Base-by-base conservation (phyloP, 2,329 filamentous ascomycete genomes). In the Albifimbria verrucaria region DNA sequence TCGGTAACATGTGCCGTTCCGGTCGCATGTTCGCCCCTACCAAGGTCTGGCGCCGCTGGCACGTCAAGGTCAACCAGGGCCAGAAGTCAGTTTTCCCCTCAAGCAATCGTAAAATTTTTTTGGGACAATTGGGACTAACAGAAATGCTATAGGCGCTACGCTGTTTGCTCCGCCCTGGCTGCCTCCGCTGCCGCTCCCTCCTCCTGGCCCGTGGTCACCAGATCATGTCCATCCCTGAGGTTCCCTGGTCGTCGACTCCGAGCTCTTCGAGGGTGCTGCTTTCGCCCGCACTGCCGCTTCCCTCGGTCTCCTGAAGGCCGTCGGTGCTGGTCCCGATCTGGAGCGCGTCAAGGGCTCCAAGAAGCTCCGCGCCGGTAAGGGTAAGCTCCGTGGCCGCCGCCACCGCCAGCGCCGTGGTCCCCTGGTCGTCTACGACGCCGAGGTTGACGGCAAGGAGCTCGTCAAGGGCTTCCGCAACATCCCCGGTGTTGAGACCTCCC, bases 21-120 rank as follows among this genome's bases (percentile, higher is more conserved):
- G 94, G 95, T 84, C 94, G 94, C 82, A 99, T 99, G 94, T 99
- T 99, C 82, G 94, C 94, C 68, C 94, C 94, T 66, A 99, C 94
- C 81, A 99, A 99, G 89, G 89, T 96, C 82, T 99, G 94, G 95
- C 87, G 94, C 78, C 97, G 96, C 85, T 99, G 94, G 95, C 94
- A 99, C 86, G 86, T 97, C 85, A 97, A 97, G 92, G 86, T 99
- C 87, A 96, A 96, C 86, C 86, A 95, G 79, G 89, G 89, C 78
- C 94, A 99, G 87, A 96, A 94, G 90, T 92, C 75, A 78, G 85
- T 76, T 25, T 52, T 46, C 22, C 44, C 7, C 22, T 39, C 48
- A 48, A 57, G 51, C 56, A 18, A 39, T 53, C n/a, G 32, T 41
- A 39, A 3, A 24, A 36, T 21, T n/a, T 23, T 23, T 17, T 32